These are phyloP conservation scores for Carex arenaria DNA, from an alignment of 202 grass and related monocot genomes.

Conservation along the genomic window DNA sequence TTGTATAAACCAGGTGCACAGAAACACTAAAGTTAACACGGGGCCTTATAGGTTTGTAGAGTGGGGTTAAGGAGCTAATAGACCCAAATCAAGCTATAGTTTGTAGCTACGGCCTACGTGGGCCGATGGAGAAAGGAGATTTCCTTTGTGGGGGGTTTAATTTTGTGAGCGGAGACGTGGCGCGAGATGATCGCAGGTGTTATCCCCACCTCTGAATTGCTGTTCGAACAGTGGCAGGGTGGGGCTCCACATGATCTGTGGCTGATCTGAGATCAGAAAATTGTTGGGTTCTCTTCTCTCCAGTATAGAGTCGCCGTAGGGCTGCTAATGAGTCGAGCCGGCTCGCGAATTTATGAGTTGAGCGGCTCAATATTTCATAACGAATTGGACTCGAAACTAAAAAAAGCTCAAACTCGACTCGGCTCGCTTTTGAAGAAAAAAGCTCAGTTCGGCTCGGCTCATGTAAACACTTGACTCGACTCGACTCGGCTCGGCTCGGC, in stretches of 20 bases:
- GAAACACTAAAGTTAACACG: neutral
- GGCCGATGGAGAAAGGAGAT: conserved; percentile 5
- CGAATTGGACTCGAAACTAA: too few species aligned
- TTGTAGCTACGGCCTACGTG: neutral
- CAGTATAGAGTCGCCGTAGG: too few species aligned
- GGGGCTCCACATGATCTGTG: neutral
- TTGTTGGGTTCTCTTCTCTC: neutral
- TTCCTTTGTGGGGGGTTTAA: neutral
- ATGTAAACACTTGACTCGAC: too few species aligned
- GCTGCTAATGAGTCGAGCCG: too few species aligned
- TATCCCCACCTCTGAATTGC: conserved; percentile 2
- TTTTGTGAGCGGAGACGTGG: neutral
- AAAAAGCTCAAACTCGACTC: too few species aligned
- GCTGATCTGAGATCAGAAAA: neutral
- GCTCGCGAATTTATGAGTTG: too few species aligned
- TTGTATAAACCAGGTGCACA: neutral
- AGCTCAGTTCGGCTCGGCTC: too few species aligned
- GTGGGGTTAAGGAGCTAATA: neutral
- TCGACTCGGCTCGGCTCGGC: too few species aligned
- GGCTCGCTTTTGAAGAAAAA: too few species aligned
- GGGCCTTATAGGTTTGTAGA: neutral
- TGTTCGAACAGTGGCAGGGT: neutral
- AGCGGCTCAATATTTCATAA: too few species aligned
- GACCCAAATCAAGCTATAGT: neutral
- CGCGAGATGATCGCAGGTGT: neutral